Evolutionary conservation across 225 moss, liverwort and hornwort genomes (phyloP).

Genomic region (Antitrichia curtipendula): DNA sequence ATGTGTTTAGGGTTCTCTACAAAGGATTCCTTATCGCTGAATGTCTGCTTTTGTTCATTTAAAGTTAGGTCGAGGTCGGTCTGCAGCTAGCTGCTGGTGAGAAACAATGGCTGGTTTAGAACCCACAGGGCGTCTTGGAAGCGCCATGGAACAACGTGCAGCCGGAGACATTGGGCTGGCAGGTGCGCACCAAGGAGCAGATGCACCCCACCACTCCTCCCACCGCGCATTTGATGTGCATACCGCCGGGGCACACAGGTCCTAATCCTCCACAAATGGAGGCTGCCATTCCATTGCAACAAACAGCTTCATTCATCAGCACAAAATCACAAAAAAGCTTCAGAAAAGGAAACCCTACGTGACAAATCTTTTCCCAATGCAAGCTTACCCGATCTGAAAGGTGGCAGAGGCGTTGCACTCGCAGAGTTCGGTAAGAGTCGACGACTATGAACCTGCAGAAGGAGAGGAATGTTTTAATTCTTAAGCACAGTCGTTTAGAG

Average conservation of each 20-base stretch:
- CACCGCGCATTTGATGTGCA: constrained; percentile 23
- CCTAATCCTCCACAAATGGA: constrained; percentile 14
- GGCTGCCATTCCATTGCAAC: neutral
- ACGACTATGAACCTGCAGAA: neutral
- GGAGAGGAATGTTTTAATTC: neutral
- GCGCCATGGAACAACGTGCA: constrained; percentile 15
- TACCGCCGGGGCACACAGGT: constrained; percentile 11
- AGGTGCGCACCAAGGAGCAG: constrained; percentile 17
- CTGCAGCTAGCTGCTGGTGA: neutral
- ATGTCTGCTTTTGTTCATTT: neutral
- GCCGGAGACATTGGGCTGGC: constrained; percentile 26
- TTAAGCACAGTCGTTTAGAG: neutral
- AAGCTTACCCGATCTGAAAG: neutral
- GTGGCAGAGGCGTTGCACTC: neutral
- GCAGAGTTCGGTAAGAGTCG: neutral
- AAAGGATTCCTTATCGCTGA: neutral
- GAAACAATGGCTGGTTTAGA: neutral
- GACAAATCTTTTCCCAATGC: neutral
- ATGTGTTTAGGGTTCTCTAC: neutral
- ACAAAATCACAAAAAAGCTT: neutral
- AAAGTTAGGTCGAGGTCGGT: neutral
- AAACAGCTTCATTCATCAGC: neutral
- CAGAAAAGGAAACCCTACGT: neutral
- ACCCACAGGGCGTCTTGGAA: constrained; percentile 13
- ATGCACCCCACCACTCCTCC: constrained; percentile 37